Base-by-base conservation (phyloP, 2,329 filamentous ascomycete genomes). In the Ilyonectria sp. region DNA sequence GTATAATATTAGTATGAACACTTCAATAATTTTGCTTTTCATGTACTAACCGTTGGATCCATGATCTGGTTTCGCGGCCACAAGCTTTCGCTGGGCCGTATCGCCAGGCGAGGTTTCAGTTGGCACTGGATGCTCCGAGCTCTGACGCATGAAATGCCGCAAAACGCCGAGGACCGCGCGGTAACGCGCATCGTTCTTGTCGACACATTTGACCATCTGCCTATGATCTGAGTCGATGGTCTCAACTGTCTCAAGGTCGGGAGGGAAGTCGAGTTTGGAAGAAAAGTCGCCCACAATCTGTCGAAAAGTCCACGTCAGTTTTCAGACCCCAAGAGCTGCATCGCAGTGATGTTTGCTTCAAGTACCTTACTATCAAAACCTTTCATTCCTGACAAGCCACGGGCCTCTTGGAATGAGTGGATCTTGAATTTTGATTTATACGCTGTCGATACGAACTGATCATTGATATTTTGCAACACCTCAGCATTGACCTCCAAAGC, bases 201-300 rank as follows among this genome's bases (percentile, higher is more conserved):
- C 69, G 17, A 33, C 71, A 62, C 74, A 81, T 69, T 75, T 78
- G 13, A 72, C 76, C 76, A 83, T 83, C 56, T 82, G 73, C 68
- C 76, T 81, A 63, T 84, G 81, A 55, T 83, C 78, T 13, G 79
- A 78, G 66, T 83, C 78, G 33, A 83, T 80, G 58, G 73, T 80
- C 60, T 82, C 80, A 7, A 81, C 76, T 2, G 75, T 81, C 69
- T 83, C 81, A 23, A 79, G 56, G 15, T 47, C 43, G 60, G 52
- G 65, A 23, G 77, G 75, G 13, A 82, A 73, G 43, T 76, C 81
- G 26, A 82, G 71, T 71, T 80, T 82, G 17, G 81, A 84, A 35
- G 81, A 83, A 64, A 78, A 80, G 69, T 82, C 78, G 49, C 78
- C 74, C 1, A 68, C 65, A 46, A 68, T 37, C 60, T 65, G 37